Evolutionary conservation across 805 yeast genomes (phyloP), one percentile per base, ranked within the genome.

Genomic region (Cyberlindnera maritima): DNA sequence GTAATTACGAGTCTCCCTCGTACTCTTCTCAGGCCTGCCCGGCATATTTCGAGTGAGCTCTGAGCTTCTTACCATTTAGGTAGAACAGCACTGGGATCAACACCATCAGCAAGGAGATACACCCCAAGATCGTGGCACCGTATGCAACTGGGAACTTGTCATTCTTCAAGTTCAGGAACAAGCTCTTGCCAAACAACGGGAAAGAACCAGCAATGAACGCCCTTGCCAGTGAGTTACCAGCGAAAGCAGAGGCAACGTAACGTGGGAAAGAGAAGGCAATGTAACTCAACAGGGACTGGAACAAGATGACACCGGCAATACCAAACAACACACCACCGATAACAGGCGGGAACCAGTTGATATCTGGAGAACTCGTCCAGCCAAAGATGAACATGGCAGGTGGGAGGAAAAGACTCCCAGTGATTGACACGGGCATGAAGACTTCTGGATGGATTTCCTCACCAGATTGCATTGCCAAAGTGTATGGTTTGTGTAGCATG

Each of bases 141-240:
- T 79, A 79, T 41, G 72, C 70, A 34, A 74, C 71, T 2, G 85
- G 85, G 57, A 67, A 81, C 35, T 68, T 71, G 2, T 63, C 64
- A 40, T 74, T 71, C 2, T 73, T 69, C 73, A 86, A 71, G 47
- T 74, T 75, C 25, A 66, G 58, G 62, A 84, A 85, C 87, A 86
- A 76, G 48, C 74, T 78, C 9, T 74, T 67, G 0, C 88, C 88
- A 61, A 86, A 86, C 42, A 86, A 67, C 28, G 88, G 88, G 74
- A 80, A 80, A 1, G 76, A 76, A 3, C 83, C 85, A 42, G 85
- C 91, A 55, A 80, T 78, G 0, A 72, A 70, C 2, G 85, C 77
- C 63, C 91, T 77, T 59, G 83, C 63, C 55, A 85, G 72, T 0
- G 88, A 78, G 62, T 83, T 84, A 12, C 80, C 87, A 2, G 89